A percentile compares a stretch with the other conserved stretches of the same genome.
Evolutionary conservation across 805 yeast genomes (phyloP).

Genomic region (Scheffersomyces coipomensis): DNA sequence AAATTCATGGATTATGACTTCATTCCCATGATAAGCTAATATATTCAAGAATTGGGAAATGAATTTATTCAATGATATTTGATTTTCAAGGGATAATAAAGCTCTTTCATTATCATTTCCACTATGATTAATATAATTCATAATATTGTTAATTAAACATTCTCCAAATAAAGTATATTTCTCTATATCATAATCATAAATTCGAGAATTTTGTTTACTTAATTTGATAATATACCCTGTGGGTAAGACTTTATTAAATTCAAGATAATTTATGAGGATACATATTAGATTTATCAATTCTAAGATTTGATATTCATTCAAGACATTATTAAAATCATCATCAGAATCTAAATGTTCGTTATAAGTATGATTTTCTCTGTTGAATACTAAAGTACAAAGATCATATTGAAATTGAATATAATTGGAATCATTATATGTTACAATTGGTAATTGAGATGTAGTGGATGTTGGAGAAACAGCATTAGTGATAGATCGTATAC

Average conservation of each 20-base stretch:
- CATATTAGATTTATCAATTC: slow-evolving; percentile 15
- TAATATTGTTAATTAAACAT: slow-evolving; percentile 9
- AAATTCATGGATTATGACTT: background rate
- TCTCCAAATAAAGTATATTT: slow-evolving; percentile 19
- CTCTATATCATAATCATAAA: slow-evolving; percentile 11
- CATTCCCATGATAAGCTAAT: slow-evolving; percentile 2
- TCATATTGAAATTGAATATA: background rate
- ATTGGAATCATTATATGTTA: background rate
- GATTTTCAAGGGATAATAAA: background rate
- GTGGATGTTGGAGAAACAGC: too few species aligned
- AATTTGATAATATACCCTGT: slow-evolving; percentile 2
- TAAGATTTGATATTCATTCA: slow-evolving; percentile 13
- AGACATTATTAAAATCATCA: slow-evolving; percentile 6
- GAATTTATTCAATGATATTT: slow-evolving; percentile 5
- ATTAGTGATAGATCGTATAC: too few species aligned
- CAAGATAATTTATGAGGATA: slow-evolving; percentile 11
- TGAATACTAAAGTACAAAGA: background rate
- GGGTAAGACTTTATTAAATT: slow-evolving; percentile 12
- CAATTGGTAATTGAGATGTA: background rate
- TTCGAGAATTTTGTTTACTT: slow-evolving; percentile 14
- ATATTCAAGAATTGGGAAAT: slow-evolving; percentile 4
- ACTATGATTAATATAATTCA: too few species aligned
- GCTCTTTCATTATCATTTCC: background rate
- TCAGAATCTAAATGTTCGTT: background rate
- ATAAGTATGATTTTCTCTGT: background rate